phyloP scores from a whole-genome alignment of 257 asterid genomes.

The Solanum bulbocastanum region DNA sequence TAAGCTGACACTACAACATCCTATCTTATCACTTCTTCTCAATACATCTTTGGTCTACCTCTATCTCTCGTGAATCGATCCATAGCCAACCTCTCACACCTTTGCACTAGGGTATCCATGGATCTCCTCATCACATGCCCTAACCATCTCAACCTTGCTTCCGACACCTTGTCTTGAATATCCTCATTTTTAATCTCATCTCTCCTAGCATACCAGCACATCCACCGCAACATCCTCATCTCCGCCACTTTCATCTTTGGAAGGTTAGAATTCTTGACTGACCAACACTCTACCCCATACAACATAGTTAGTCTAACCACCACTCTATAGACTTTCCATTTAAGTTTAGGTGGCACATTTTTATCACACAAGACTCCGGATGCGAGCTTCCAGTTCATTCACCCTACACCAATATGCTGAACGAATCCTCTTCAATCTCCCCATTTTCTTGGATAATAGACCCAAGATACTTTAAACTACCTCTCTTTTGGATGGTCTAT shows the following conservation, averaged over 20 bases:
- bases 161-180: background rate
- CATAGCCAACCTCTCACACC: background rate
- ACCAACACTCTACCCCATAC: background rate
- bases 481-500: background rate
- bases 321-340: background rate
- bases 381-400: background rate
- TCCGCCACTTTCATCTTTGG: background rate
- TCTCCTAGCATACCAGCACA: background rate
- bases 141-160: background rate
- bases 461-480: background rate
- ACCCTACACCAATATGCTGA: background rate
- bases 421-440: background rate
- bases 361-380: background rate
- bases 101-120: background rate
- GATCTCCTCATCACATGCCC: background rate
- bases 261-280: background rate
- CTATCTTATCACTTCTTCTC: background rate
- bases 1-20: background rate
- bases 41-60: background rate
- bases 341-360: background rate
- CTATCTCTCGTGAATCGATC: background rate
- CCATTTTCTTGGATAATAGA: background rate
- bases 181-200: background rate
- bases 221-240: background rate
- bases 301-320: background rate